These are phyloP conservation scores for Cladophialophora carrionii DNA, from an alignment of 2,329 filamentous ascomycete species.

Conservation along the genomic window DNA sequence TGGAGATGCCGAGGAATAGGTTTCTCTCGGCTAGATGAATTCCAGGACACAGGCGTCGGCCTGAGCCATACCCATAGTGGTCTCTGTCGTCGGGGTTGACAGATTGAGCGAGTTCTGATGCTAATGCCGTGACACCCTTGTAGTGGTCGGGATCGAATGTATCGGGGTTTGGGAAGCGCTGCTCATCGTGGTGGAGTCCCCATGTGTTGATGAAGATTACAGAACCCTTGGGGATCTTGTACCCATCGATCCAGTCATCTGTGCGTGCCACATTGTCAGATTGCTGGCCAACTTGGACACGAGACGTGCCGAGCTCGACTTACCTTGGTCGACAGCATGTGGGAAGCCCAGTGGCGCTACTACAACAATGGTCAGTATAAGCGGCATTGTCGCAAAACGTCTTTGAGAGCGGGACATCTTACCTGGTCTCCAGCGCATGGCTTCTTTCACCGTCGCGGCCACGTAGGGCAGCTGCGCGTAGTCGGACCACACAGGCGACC, in stretches of 20 bases:
- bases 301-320: conserved; percentile 18
- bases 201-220: conserved; percentile 50
- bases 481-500: conserved; percentile 43
- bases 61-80: conserved; percentile 42
- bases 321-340: conserved; percentile 44
- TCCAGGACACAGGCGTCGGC: conserved; percentile 43
- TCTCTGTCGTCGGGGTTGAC: conserved; percentile 40
- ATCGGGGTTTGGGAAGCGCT: conserved; percentile 39
- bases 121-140: conserved; percentile 40
- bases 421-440: conserved; percentile 46
- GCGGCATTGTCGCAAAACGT: not conserved
- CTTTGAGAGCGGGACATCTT: not conserved
- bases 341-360: conserved; percentile 54
- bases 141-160: conserved; percentile 44
- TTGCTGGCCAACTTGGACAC: conserved; percentile 34
- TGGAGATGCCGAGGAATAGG: conserved; percentile 40
- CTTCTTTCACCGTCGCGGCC: conserved; percentile 42
- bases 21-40: conserved; percentile 43
- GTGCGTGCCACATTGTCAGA: conserved; percentile 33
- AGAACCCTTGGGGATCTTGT: conserved; percentile 53
- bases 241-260: conserved; percentile 50
- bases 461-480: conserved; percentile 43
- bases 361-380: not conserved
- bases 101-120: conserved; percentile 44
- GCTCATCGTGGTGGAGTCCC: conserved; percentile 43